Base-by-base conservation (phyloP, 805 yeast genomes). In the Metschnikowia santaceciliae region DNA sequence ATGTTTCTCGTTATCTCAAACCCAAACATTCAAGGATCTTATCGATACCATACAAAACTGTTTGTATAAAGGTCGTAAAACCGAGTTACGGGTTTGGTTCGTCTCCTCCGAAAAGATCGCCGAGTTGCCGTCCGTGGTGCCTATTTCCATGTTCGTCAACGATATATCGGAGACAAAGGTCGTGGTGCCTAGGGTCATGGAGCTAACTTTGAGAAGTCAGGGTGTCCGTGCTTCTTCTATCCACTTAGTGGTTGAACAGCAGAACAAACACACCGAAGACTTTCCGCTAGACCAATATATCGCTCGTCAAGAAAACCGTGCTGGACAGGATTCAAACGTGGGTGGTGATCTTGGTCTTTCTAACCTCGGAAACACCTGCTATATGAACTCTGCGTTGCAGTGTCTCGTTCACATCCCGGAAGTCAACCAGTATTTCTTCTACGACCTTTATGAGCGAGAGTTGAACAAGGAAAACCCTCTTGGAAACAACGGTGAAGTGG, bases 301-400 rank as follows among this genome's bases (percentile, higher is more conserved):
- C 8, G 44, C 44, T 13, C 40, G 34, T 13, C 33, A 34, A 26
- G 40, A 15, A 15, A 23, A 6, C 34, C 40, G 32, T 35, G 40
- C 23, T 44, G 47, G 34, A 35, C 47, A 35, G 40, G 47, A 15
- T 35, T 22, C 26, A 36, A 38, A 47, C 38, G 47, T 54, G 10
- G 69, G 71, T 15, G 97, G 56, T 63, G 74, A 43, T 66, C 76
- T 52, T 85, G 97, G 54, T 57, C 85, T 61, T 71, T 76, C 65
- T 47, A 91, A 89, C 62, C 70, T 90, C 54, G 97, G 97, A 2
- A 91, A 91, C 64, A 84, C 96, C 0, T 91, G 97, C 66, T 91
- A 90, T 66, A 90, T 91, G 97, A 90, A 90, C 66, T 88, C 96
- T 8, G 97, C 97, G 0, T 69, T 92, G 42, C 98, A 94, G 63